Percentiles rank a stretch among this genome's conserved stretches.
Evolutionary conservation across 2,329 filamentous ascomycete species (phyloP).

Genomic region (Botryosphaeria dothidea): DNA sequence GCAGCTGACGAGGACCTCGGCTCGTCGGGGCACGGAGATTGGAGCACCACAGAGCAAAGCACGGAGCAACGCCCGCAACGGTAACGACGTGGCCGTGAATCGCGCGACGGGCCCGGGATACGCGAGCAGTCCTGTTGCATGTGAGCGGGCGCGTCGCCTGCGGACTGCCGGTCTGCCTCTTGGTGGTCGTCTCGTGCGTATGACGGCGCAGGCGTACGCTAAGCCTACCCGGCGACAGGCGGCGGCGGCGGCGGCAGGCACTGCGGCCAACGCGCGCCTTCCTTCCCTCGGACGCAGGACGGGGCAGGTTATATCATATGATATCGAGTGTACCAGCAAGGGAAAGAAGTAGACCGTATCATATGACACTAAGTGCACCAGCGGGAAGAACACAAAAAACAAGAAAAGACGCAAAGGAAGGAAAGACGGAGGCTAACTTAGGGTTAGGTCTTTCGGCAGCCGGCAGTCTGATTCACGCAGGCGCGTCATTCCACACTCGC

Average conservation of each 20-base stretch:
- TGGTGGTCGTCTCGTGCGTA: no score
- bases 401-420: no score
- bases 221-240: not conserved
- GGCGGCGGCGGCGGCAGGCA: no score
- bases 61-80: constrained; percentile 12
- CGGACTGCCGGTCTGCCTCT: not conserved
- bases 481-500: constrained; percentile 2
- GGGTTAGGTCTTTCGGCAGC: not conserved
- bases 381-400: no score
- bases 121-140: not conserved
- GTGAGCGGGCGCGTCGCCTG: constrained; percentile 1
- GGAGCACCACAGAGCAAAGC: not conserved
- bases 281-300: not conserved
- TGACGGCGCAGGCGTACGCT: not conserved
- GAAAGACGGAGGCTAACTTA: no score
- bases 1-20: constrained; percentile 16
- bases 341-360: no score
- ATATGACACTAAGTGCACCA: no score
- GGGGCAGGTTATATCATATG: no score
- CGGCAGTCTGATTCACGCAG: not conserved
- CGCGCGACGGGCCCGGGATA: not conserved
- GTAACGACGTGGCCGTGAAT: not conserved
- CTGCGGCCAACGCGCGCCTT: not conserved
- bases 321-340: no score
- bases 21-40: constrained; percentile 16